Conservation (phyloP, 768 basidiomycete genomes). For the Amanita polypyramis region DNA sequence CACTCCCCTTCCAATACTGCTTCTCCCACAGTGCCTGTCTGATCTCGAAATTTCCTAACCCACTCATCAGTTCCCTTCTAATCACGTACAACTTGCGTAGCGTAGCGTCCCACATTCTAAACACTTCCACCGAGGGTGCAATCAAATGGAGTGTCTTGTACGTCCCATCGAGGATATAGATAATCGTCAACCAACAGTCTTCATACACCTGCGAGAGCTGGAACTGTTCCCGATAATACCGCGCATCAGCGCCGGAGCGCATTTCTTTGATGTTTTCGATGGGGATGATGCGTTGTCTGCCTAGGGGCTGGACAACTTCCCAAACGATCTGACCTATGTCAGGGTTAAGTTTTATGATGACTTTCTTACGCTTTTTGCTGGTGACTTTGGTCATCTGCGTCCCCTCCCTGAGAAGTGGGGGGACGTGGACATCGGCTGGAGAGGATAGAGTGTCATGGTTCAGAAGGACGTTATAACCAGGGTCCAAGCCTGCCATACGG, state of each 20-base stretch:
- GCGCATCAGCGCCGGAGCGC: slow-evolving; percentile 59
- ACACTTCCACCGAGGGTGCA: slow-evolving; percentile 43
- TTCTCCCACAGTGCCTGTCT: slow-evolving; percentile 68
- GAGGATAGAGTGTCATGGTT: neutral
- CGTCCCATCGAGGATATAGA: slow-evolving; percentile 65
- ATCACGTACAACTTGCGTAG: slow-evolving; percentile 54
- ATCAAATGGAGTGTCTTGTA: slow-evolving; percentile 87
- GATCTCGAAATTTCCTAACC: slow-evolving; percentile 50
- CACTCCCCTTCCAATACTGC: slow-evolving; percentile 73
- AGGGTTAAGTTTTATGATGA: slow-evolving; percentile 60
- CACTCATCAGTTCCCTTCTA: slow-evolving; percentile 61
- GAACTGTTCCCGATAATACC: slow-evolving; percentile 64
- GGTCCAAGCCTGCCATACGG: too few species aligned
- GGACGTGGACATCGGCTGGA: neutral
- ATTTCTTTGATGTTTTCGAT: slow-evolving; percentile 86
- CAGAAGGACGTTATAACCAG: neutral
- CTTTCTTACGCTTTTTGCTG: slow-evolving; percentile 56
- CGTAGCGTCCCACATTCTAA: slow-evolving; percentile 46
- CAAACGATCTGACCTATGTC: slow-evolving; percentile 70
- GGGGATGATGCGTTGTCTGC: slow-evolving; percentile 27
- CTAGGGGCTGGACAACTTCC: slow-evolving; percentile 42
- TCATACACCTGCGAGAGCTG: slow-evolving; percentile 52
- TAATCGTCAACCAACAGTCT: slow-evolving; percentile 75
- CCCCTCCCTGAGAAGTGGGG: slow-evolving; percentile 23
- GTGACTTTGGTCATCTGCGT: slow-evolving; percentile 76